Evolutionary conservation across 2,329 filamentous ascomycete species (phyloP).

Genomic region (Clarireedia sp.): DNA sequence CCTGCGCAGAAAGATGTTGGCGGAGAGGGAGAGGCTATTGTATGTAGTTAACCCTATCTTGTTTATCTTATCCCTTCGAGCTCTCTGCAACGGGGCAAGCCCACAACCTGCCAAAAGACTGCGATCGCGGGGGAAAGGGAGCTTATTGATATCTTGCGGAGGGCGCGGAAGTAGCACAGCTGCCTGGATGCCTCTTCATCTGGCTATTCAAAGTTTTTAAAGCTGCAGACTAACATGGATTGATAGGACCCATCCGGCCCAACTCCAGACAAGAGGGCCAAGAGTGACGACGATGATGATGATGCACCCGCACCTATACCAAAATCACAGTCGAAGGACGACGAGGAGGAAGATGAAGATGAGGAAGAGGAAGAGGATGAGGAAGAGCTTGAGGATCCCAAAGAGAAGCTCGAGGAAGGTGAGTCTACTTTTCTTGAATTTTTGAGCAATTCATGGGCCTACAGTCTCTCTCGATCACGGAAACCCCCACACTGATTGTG

Average conservation of each 20-base stretch:
- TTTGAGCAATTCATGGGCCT: background rate
- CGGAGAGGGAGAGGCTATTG: slow-evolving; percentile 33
- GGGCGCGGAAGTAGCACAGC: background rate
- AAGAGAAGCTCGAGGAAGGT: slow-evolving; percentile 90
- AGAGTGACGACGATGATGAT: slow-evolving; percentile 32
- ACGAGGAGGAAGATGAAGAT: slow-evolving; percentile 40
- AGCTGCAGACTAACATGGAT: background rate
- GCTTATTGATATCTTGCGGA: slow-evolving; percentile 1
- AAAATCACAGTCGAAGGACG: slow-evolving; percentile 27
- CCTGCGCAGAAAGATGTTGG: slow-evolving; percentile 40
- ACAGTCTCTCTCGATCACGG: background rate
- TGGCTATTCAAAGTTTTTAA: background rate
- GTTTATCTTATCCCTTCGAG: background rate
- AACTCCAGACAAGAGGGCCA: slow-evolving; percentile 13
- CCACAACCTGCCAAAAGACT: too few relatives aligned
- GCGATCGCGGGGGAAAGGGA: background rate
- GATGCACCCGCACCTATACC: background rate
- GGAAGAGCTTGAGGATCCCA: slow-evolving; percentile 75
- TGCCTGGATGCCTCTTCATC: background rate
- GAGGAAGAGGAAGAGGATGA: slow-evolving; percentile 56
- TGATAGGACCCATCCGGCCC: slow-evolving; percentile 17
- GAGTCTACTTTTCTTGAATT: slow-evolving; percentile 36
- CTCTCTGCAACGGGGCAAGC: too few relatives aligned
- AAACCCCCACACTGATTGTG: background rate
- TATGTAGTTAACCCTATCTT: background rate